A percentile compares a stretch with the other conserved stretches of the same genome.
Evolutionary conservation across 495 filamentous ascomycete genomes (phyloP).

Genomic region (Penicillium canariense): DNA sequence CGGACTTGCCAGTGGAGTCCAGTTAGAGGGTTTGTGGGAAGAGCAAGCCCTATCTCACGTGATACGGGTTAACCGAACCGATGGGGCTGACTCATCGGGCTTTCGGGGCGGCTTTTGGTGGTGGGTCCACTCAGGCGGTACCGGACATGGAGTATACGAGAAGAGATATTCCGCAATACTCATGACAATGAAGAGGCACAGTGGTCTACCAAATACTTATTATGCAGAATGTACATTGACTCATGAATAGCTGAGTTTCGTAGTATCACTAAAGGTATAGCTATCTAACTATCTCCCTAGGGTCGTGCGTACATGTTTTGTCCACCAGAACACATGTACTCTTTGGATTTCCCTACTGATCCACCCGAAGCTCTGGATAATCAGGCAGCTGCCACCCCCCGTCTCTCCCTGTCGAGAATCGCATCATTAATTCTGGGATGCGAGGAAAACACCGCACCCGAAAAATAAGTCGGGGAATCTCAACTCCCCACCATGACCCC

Average conservation of each 20-base stretch:
- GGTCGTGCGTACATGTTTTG: neutral
- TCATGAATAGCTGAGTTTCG: no score
- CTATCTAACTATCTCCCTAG: neutral
- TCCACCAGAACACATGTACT: neutral
- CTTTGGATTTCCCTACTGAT: neutral
- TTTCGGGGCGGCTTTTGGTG: conserved; percentile 7
- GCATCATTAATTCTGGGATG: conserved; percentile 21
- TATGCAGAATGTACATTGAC: no score
- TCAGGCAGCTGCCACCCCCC: conserved; percentile 30
- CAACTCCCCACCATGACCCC: conserved; percentile 24
- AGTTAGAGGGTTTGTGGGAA: conserved; percentile 31
- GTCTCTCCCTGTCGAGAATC: conserved; percentile 17
- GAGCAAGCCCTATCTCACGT: conserved; percentile 32
- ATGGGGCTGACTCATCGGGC: conserved; percentile 11
- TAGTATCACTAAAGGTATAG: no score
- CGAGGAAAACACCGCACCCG: conserved; percentile 20
- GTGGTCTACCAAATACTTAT: no score
- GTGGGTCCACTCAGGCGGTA: no score
- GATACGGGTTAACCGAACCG: conserved; percentile 26
- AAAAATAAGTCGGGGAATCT: conserved; percentile 22
- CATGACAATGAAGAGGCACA: no score
- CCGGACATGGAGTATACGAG: neutral
- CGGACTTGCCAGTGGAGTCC: conserved; percentile 32
- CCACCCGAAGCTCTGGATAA: conserved; percentile 14
- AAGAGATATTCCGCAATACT: neutral